A percentile compares a stretch with the other conserved stretches of the same genome.
Conservation (phyloP, 2,329 filamentous ascomycete species). For the Paradendryphiella salina region DNA sequence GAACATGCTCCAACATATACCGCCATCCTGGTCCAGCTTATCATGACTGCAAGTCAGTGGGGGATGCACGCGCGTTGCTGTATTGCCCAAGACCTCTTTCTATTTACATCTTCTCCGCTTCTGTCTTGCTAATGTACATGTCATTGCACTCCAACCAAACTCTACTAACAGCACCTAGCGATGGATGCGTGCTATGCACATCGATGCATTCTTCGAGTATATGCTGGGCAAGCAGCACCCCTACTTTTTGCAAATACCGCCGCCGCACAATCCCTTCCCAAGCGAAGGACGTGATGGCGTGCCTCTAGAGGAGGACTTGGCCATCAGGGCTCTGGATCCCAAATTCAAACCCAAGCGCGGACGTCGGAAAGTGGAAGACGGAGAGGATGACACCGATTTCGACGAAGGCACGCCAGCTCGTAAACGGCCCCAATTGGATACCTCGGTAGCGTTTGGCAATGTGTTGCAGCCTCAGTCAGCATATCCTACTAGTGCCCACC, state of each 20-base stretch:
- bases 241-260: conserved; percentile 79
- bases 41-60: conserved; percentile 2
- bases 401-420: conserved; percentile 44
- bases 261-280: conserved; percentile 63
- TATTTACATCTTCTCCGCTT: neutral
- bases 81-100: neutral
- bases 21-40: neutral
- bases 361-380: conserved; percentile 63
- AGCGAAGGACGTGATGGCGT: conserved; percentile 77
- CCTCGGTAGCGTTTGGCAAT: conserved; percentile 48
- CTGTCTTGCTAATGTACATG: neutral
- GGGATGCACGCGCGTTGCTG: neutral
- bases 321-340: conserved; percentile 79
- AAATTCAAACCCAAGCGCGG: conserved; percentile 68
- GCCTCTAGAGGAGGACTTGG: conserved; percentile 83
- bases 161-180: conserved; percentile 56
- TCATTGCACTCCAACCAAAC: neutral
- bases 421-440: conserved; percentile 67
- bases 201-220: conserved; percentile 93
- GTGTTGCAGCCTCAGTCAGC: conserved; percentile 51
- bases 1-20: neutral
- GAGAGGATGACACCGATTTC: conserved; percentile 60
- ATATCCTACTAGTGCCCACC: conserved; percentile 59
- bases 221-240: conserved; percentile 74
- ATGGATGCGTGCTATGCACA: conserved; percentile 96